Evolutionary conservation across 1,284 basidiomycete genomes (phyloP).

Genomic region (Papiliotrema nemorosa): DNA sequence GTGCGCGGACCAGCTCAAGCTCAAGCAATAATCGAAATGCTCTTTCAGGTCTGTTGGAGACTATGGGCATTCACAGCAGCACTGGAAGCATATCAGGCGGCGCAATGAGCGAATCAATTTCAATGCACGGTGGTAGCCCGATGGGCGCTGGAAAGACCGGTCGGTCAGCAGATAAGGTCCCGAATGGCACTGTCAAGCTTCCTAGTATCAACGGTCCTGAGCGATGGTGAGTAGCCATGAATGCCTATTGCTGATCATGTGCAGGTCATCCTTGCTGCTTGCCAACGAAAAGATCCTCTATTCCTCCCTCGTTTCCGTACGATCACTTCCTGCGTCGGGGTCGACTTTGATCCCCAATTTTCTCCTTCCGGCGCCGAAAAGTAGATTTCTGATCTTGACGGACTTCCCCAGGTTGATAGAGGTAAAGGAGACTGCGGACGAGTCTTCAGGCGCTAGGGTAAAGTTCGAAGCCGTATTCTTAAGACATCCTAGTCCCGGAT

Average conservation of each 20-base stretch:
- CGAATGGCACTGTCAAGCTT: too few species aligned
- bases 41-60: slow-evolving; percentile 35
- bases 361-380: slow-evolving; percentile 45
- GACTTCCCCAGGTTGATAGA: slow-evolving; percentile 55
- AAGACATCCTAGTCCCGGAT: neutral
- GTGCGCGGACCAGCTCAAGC: slow-evolving; percentile 28
- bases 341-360: slow-evolving; percentile 39
- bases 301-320: slow-evolving; percentile 43
- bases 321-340: slow-evolving; percentile 28
- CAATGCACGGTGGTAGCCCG: slow-evolving; percentile 17
- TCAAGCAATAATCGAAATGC: slow-evolving; percentile 28
- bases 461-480: slow-evolving; percentile 20
- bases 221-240: slow-evolving; percentile 23
- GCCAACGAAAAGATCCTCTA: slow-evolving; percentile 47
- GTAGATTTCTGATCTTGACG: slow-evolving; percentile 53
- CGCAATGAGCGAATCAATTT: slow-evolving; percentile 9
- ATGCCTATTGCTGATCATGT: too few species aligned
- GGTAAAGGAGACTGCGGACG: slow-evolving; percentile 49
- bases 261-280: slow-evolving; percentile 36
- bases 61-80: slow-evolving; percentile 23
- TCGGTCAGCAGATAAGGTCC: too few species aligned
- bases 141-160: slow-evolving; percentile 25
- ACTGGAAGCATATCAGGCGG: neutral
- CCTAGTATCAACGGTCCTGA: too few species aligned
- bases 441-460: slow-evolving; percentile 5